Conservation (phyloP, 805 yeast species). For the Candida suzukii region DNA sequence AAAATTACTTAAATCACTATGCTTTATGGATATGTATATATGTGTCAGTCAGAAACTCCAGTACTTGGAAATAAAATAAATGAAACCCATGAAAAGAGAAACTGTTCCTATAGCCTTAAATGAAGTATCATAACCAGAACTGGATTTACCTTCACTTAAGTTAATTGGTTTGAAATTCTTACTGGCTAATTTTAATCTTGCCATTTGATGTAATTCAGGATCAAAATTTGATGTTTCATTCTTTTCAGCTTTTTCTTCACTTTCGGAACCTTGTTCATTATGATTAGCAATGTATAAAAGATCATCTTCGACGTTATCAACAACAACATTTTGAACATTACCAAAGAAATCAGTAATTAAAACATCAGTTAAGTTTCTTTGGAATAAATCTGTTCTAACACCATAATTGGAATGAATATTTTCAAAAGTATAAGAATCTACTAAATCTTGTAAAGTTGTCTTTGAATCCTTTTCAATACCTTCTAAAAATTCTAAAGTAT, state of each 20-base stretch:
- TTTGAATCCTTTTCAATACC: constrained; percentile 66
- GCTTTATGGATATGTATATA: no score
- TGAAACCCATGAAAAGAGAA: no score
- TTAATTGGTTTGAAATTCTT: not conserved
- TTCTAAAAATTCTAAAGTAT: constrained; percentile 83
- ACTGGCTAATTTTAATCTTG: not conserved
- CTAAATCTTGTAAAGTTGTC: constrained; percentile 72
- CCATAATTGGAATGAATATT: constrained; percentile 92
- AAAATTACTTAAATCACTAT: no score
- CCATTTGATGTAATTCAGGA: not conserved
- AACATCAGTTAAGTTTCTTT: constrained; percentile 60
- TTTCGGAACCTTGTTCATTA: constrained; percentile 16
- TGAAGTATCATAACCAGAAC: not conserved
- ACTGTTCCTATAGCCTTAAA: not conserved
- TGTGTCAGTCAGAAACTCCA: no score
- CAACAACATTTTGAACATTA: constrained; percentile 71
- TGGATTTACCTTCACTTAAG: not conserved
- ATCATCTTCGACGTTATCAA: constrained; percentile 46
- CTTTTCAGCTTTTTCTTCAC: not conserved
- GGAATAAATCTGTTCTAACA: constrained; percentile 73
- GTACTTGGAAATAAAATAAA: no score
- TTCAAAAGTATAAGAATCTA: constrained; percentile 76
- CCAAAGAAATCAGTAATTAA: constrained; percentile 91
- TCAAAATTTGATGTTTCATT: not conserved
- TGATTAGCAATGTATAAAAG: constrained; percentile 30